phyloP scores from a whole-genome alignment of 495 filamentous ascomycete genomes.

The Podospora anserina region DNA sequence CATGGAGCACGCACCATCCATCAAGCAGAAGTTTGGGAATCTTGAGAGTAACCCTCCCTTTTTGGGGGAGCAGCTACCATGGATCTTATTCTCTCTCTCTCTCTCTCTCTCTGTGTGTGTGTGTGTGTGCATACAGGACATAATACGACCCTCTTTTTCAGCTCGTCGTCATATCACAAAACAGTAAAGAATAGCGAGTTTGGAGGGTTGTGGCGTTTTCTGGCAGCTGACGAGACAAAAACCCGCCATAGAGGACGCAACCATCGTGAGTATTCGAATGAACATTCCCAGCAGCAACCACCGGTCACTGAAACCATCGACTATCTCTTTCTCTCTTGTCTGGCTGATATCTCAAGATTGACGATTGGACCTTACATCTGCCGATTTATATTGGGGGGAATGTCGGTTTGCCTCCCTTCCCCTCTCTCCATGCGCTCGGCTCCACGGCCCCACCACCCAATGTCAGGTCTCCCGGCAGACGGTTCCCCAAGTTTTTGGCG shows the following conservation, averaged over 20 bases:
- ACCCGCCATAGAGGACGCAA: neutral
- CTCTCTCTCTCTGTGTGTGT: too few relatives aligned
- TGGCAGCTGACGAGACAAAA: neutral
- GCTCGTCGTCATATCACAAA: neutral
- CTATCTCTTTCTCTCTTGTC: neutral
- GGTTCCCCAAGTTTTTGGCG: neutral
- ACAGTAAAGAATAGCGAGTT: neutral
- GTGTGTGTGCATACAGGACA: neutral
- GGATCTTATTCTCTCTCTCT: neutral
- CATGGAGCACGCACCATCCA: too few relatives aligned
- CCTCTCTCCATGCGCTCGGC: slow-evolving; percentile 6
- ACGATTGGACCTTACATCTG: slow-evolving; percentile 38
- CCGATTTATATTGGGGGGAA: slow-evolving; percentile 26
- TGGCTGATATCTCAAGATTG: neutral
- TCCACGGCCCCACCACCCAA: slow-evolving; percentile 14
- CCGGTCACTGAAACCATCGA: neutral
- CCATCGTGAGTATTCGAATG: neutral
- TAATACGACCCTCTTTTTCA: neutral
- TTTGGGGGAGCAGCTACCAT: neutral
- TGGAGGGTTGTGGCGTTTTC: neutral
- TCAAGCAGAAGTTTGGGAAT: neutral
- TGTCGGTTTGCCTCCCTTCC: slow-evolving; percentile 25
- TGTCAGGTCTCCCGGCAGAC: slow-evolving; percentile 12
- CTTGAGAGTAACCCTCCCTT: slow-evolving; percentile 5
- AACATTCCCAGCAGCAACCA: neutral